These are phyloP conservation scores for Dioscorea zingiberensis DNA, from an alignment of 106 monocot genomes.

Conservation along the genomic window DNA sequence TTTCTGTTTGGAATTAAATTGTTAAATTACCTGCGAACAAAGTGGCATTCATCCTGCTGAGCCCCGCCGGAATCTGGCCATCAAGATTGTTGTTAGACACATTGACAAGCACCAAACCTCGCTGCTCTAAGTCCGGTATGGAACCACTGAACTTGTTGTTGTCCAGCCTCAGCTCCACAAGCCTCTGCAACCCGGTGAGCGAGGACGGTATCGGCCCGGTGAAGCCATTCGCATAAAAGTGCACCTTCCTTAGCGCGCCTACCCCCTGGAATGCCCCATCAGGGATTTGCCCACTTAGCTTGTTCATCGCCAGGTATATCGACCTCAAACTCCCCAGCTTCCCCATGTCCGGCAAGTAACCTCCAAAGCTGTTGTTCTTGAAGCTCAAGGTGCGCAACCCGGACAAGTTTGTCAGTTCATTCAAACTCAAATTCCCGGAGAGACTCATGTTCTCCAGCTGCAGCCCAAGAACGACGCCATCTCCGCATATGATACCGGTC, in stretches of 20 bases:
- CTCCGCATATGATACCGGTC: slow-evolving; percentile 33
- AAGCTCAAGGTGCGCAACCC: slow-evolving; percentile 59
- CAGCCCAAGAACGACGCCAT: slow-evolving; percentile 22
- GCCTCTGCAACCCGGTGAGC: slow-evolving; percentile 22
- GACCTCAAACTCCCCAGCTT: slow-evolving; percentile 25
- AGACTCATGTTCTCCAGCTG: slow-evolving; percentile 48
- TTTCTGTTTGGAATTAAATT: background rate
- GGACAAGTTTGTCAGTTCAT: slow-evolving; percentile 18
- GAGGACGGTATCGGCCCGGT: slow-evolving; percentile 59
- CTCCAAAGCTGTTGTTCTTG: slow-evolving; percentile 59
- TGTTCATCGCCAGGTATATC: slow-evolving; percentile 45
- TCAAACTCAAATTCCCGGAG: slow-evolving; percentile 38
- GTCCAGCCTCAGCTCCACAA: slow-evolving; percentile 45
- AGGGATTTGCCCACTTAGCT: slow-evolving; percentile 44
- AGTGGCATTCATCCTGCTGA: slow-evolving; percentile 18
- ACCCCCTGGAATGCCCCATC: slow-evolving; percentile 42
- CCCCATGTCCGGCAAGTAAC: slow-evolving; percentile 42
- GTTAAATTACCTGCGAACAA: slow-evolving; percentile 31
- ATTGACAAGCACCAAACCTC: slow-evolving; percentile 21
- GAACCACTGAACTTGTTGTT: slow-evolving; percentile 44
- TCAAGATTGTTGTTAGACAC: slow-evolving; percentile 54
- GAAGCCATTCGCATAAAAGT: slow-evolving; percentile 45
- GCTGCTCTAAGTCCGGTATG: slow-evolving; percentile 44
- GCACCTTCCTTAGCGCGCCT: slow-evolving; percentile 43
- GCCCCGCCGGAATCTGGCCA: slow-evolving; percentile 45